Base-by-base conservation (phyloP, 345 rosid genomes). In the Lenwebbia sp. region DNA sequence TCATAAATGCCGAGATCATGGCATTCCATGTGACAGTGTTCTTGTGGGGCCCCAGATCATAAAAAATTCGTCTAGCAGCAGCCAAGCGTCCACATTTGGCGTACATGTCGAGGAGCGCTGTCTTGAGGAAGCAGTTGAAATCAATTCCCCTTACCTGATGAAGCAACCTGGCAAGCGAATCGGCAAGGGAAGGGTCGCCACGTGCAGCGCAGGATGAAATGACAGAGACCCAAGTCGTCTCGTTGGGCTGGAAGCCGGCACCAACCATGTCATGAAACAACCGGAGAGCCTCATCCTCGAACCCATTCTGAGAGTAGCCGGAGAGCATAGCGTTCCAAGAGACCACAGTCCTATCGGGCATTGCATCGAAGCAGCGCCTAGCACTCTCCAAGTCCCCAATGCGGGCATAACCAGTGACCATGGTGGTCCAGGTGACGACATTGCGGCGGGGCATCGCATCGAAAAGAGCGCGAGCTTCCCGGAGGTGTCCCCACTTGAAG, bases 381-480 rank as follows among this genome's bases (percentile, higher is more conserved):
- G 92, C 93, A 33, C 41, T 88, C 56, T 83, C 85, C 88, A 92
- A 87, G 83, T 91, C 86, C 83, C 99, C 96, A 83, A 89, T 94
- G 44, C 92, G 92, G 4, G 98, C 98, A 85, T 91, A 95, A 21
- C 96, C 98, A 60, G 95, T 92, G 85, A 96, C 90, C 55, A 94
- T 88, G 41, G 94, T 92, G 41, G 98, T 95, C 99, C 99, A 96
- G 51, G 98, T 82, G 86, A 96, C 94, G 82, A 94, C 86, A 75
- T 89, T 95, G 90, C 90, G 95, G 65, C 84, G 86, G 4, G 96
- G 98, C 98, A 94, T 94, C 87, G 85, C 88, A 87, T 96, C 94
- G 85, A 96, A 96, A 88, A 95, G 87, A 86, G 92, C 78, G 83
- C 92, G 89, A 37, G 99, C 99, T 88, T 92, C 82, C 90, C 84